Conservation (phyloP, 2,329 filamentous ascomycete genomes). For the Diaporthe sp. region DNA sequence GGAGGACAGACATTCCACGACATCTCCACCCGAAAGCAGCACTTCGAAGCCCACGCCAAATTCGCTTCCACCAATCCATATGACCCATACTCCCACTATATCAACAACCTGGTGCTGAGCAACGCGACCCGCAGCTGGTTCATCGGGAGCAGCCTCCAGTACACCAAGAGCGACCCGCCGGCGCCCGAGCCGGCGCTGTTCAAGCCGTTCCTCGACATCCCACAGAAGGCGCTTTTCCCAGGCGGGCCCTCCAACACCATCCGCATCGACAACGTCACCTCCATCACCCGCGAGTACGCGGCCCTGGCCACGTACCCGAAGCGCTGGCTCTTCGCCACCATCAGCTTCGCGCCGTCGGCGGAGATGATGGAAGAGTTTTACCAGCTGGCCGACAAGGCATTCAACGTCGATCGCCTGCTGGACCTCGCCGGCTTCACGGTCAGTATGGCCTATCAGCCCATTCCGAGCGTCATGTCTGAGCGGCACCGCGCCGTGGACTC, state of each 20-base stretch:
- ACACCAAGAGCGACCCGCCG: background rate
- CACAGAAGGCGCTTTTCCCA: background rate
- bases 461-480: slow-evolving; percentile 3
- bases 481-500: slow-evolving; percentile 16
- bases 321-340: slow-evolving; percentile 8
- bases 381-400: slow-evolving; percentile 3
- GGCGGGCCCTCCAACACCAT: background rate
- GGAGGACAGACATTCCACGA: slow-evolving; percentile 34
- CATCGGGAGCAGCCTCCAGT: slow-evolving; percentile 12
- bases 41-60: slow-evolving; percentile 7
- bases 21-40: slow-evolving; percentile 9
- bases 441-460: background rate
- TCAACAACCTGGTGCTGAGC: slow-evolving; percentile 17
- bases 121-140: slow-evolving; percentile 5
- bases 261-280: slow-evolving; percentile 6
- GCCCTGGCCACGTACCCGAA: slow-evolving; percentile 10
- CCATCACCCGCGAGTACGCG: slow-evolving; percentile 8
- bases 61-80: background rate
- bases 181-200: background rate
- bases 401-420: slow-evolving; percentile 18
- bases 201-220: slow-evolving; percentile 5
- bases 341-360: background rate
- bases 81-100: slow-evolving; percentile 4
- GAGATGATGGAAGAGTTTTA: slow-evolving; percentile 6
- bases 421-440: slow-evolving; percentile 1